A percentile compares a stretch with the other conserved stretches of the same genome.
phyloP scores from a whole-genome alignment of 192 early-diverging fungal species.

The Backusella tarrabulga region DNA sequence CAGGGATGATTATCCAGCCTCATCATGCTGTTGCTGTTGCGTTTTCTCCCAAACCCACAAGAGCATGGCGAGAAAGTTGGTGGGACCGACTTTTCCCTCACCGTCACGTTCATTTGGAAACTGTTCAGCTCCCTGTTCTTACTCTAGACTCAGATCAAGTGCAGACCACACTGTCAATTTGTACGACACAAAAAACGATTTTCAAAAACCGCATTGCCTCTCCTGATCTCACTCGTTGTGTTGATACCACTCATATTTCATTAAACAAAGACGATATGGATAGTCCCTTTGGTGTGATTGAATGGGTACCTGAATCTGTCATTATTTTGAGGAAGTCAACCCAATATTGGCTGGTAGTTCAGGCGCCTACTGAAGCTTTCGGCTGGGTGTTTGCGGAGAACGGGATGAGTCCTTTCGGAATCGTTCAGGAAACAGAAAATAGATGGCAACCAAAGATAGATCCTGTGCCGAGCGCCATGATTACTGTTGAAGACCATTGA shows the following conservation, averaged over 20 bases:
- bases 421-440: conserved; percentile 1
- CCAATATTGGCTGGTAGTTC: conserved; percentile 15
- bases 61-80: background rate
- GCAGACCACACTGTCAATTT: conserved; percentile 8
- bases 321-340: conserved; percentile 6
- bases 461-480: conserved; percentile 5
- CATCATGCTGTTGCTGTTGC: conserved; percentile 3
- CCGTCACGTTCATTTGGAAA: conserved; percentile 12
- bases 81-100: conserved; percentile 16
- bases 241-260: background rate
- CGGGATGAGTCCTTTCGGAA: background rate
- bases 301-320: conserved; percentile 9
- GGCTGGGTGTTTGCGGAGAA: conserved; percentile 1
- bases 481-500: conserved; percentile 8
- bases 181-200: background rate
- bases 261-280: background rate
- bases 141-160: conserved; percentile 1
- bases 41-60: conserved; percentile 10
- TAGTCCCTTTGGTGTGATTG: background rate
- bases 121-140: conserved; percentile 9
- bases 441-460: conserved; percentile 2
- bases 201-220: background rate
- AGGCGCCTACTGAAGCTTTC: background rate
- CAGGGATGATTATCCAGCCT: background rate
- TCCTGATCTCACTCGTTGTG: conserved; percentile 9